phyloP scores from a whole-genome alignment of 73 alveolate genomes.

The Breviolum minutum region DNA sequence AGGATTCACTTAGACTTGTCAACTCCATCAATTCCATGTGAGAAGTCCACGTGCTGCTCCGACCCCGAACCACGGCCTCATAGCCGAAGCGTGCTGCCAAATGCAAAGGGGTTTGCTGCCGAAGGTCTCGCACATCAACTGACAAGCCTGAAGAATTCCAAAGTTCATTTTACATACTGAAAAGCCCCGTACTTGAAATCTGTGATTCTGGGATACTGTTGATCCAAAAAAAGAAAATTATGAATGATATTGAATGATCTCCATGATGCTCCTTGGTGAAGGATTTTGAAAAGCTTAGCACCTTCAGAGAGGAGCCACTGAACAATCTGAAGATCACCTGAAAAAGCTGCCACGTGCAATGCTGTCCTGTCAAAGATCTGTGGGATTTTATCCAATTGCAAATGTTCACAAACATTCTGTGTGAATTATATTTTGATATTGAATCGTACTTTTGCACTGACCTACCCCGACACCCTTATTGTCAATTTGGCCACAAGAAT shows the following conservation, averaged over 20 bases:
- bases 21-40: not conserved
- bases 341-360: constrained; percentile 68
- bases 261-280: too few relatives aligned
- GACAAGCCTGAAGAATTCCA: constrained; percentile 24
- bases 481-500: not conserved
- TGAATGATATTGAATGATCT: too few relatives aligned
- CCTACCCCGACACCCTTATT: not conserved
- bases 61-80: constrained; percentile 20
- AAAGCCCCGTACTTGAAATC: not conserved
- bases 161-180: not conserved
- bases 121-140: constrained; percentile 61
- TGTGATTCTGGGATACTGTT: too few relatives aligned
- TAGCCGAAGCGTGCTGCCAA: constrained; percentile 89
- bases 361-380: constrained; percentile 44
- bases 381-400: not conserved
- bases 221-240: too few relatives aligned
- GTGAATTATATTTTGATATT: too few relatives aligned
- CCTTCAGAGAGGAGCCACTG: constrained; percentile 67
- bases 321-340: constrained; percentile 50
- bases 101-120: constrained; percentile 57
- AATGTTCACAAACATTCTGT: too few relatives aligned
- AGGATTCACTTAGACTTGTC: not conserved
- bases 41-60: not conserved
- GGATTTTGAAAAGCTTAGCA: too few relatives aligned
- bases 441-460: too few relatives aligned